Conservation (phyloP, 805 yeast species). For the Ogataea methanolica region DNA sequence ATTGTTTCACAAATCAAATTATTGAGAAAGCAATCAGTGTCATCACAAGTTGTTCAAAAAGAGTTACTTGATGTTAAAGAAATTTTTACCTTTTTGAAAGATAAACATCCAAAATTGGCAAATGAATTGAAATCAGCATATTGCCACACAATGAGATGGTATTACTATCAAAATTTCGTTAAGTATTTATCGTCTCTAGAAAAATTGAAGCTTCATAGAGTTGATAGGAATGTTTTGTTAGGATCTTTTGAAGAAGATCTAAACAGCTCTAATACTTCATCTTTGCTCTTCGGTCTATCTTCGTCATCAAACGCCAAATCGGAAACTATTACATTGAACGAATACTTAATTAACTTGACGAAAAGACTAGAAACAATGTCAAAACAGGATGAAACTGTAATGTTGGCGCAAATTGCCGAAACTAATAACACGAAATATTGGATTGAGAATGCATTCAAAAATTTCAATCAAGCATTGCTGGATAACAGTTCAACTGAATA, state of each 20-base stretch:
- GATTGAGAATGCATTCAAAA: constrained; percentile 70
- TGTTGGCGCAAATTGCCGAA: constrained; percentile 84
- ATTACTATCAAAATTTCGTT: constrained; percentile 73
- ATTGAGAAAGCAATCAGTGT: constrained; percentile 58
- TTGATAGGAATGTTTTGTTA: constrained; percentile 40
- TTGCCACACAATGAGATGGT: constrained; percentile 88
- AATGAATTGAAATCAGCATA: constrained; percentile 75
- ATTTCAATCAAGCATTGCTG: constrained; percentile 64
- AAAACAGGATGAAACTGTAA: constrained; percentile 53
- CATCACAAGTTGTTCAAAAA: constrained; percentile 73
- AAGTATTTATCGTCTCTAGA: constrained; percentile 72
- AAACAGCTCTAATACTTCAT: constrained; percentile 1
- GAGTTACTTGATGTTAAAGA: constrained; percentile 60
- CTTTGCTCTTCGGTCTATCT: constrained; percentile 12
- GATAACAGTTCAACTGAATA: constrained; percentile 80
- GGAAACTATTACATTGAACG: constrained; percentile 34
- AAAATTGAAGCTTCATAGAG: constrained; percentile 48
- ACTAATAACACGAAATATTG: constrained; percentile 55
- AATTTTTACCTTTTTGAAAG: constrained; percentile 50
- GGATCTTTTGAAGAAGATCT: constrained; percentile 22
- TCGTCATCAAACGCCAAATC: neutral
- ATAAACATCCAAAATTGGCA: constrained; percentile 59
- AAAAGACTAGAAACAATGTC: constrained; percentile 54
- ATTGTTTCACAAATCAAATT: constrained; percentile 59
- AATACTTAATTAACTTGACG: constrained; percentile 52